Evolutionary conservation across 2,329 filamentous ascomycete genomes (phyloP), one percentile per base, ranked within the genome.

Genomic region (Stachybotrys chlorohalonatus): DNA sequence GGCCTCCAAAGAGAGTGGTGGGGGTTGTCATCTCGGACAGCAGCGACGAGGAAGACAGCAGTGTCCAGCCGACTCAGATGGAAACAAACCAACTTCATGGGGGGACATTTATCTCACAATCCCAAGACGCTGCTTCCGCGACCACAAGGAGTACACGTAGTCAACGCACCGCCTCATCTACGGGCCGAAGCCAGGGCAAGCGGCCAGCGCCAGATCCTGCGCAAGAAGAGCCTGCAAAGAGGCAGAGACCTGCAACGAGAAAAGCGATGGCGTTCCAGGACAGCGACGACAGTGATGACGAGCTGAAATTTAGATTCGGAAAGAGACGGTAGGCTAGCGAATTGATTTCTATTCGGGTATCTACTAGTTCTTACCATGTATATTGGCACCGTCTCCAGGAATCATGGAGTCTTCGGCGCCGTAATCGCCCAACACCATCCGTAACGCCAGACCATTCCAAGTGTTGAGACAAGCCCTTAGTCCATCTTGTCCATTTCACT

Each of bases 401-500:
- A 24, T 24, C 24, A 24, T 24, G 24, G 24, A 24, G 24, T 24
- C 24, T 2, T 24, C 2, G 24, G 24, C 24, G 24, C 24, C 24
- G 24, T 4, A 24, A 24, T 4, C 24, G 24, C 24, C 24, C 24
- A 24, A 24, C 24, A 24, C 24, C 4, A 24, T 24, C 46, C 46
- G 15, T 8, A 47, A 47, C 46, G 46, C 46, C 46, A n/a, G 16
- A 47, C 17, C n/a, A 16, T 8, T 7, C 15, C 9, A 47, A 2
- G 7, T 24, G 15, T 47, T 11, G 24, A 52, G 36, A 42, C n/a
- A 52, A 32, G 17, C 30, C 49, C 7, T 63, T 68, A 84, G 63
- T 86, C 83, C 82, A 86, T 84, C 61, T 79, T 73, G 42, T 85
- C 82, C 79, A 84, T 81, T 31, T 69, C 68, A 16, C 67, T 73